Percentiles rank a stretch among this genome's conserved stretches.
Evolutionary conservation across 1,284 basidiomycete species (phyloP).

Genomic region (Ceratobasidium papillatum): DNA sequence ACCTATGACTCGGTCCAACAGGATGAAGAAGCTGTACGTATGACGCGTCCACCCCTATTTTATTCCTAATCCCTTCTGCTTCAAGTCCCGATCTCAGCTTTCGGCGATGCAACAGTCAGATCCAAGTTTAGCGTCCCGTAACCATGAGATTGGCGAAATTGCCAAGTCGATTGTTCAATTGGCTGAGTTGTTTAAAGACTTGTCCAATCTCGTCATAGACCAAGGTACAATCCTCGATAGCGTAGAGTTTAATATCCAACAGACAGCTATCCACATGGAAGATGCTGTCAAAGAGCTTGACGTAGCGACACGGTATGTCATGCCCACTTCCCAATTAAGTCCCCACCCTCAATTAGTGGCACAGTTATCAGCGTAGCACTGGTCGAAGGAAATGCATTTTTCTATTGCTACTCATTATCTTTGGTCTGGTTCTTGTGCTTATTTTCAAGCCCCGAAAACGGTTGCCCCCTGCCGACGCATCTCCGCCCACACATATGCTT

Average conservation of each 20-base stretch:
- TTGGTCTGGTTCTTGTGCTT: constrained; percentile 81
- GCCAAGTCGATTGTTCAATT: constrained; percentile 91
- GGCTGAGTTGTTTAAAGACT: constrained; percentile 95
- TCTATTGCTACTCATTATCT: constrained; percentile 87
- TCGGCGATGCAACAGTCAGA: constrained; percentile 54
- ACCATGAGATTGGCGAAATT: constrained; percentile 88
- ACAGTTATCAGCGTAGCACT: constrained; percentile 90
- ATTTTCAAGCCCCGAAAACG: constrained; percentile 78
- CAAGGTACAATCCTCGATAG: constrained; percentile 97
- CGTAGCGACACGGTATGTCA: constrained; percentile 73
- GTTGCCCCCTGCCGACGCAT: not conserved
- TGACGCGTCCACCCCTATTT: constrained; percentile 11
- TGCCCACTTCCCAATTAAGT: not conserved
- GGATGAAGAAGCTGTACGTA: constrained; percentile 74
- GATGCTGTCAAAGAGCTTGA: constrained; percentile 88
- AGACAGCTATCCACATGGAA: constrained; percentile 81
- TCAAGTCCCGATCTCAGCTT: constrained; percentile 50
- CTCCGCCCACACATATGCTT: constrained; percentile 15
- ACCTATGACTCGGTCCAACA: constrained; percentile 83
- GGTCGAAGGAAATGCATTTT: constrained; percentile 94
- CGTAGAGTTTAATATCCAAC: constrained; percentile 97
- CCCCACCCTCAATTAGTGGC: constrained; percentile 20
- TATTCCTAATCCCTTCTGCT: constrained; percentile 24
- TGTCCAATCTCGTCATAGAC: constrained; percentile 93
- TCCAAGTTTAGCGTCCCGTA: constrained; percentile 68